Evolutionary conservation across 1,284 basidiomycete species (phyloP), one percentile per base, ranked within the genome.

Genomic region (Microbotryum scabiosae): DNA sequence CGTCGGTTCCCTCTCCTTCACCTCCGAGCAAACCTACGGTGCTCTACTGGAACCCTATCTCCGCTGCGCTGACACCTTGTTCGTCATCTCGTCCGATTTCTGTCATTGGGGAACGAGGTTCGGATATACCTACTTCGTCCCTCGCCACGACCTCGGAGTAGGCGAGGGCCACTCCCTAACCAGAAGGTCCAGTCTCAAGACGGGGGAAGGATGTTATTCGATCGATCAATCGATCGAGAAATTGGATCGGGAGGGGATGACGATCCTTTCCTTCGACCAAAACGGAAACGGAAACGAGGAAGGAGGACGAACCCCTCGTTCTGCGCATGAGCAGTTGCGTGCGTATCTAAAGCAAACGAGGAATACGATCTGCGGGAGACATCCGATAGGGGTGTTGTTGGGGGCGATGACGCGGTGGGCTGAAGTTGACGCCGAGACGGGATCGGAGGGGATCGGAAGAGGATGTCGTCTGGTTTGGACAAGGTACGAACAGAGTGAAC

Each of bases 351-450:
- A 78, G 20, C 75, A 80, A 63, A 97, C 94, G 21, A 83, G 86
- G 78, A 99, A 99, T 76, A 98, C 96, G 0, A 94, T 99, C 49
- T 99, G 96, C 52, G 94, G 96, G 0, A 79, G 92, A 54, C 91
- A 97, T 72, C 92, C 96, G 1, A 97, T 99, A 63, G 89, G 91
- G 0, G 87, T 97, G 0, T 78, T 99, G 5, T 78, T 98, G 5
- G 86, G 85, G 5, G 85, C 90, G 3, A 74, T 97, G 44, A 72
- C 82, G 2, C 75, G 77, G 6, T 73, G 93, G 30, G 83, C 89
- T 72, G 76, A 76, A 53, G 76, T 79, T 46, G 75, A 77, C 56
- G 72, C 59, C 20, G 59, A 63, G 48, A 69, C 67, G 48, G 60
- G 44, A 32, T 45, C 55, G 47, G 54, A 30, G 26, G 48, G 49